Evolutionary conservation across 1,139 yeast species (phyloP).

Genomic region (Candida neerlandica): DNA sequence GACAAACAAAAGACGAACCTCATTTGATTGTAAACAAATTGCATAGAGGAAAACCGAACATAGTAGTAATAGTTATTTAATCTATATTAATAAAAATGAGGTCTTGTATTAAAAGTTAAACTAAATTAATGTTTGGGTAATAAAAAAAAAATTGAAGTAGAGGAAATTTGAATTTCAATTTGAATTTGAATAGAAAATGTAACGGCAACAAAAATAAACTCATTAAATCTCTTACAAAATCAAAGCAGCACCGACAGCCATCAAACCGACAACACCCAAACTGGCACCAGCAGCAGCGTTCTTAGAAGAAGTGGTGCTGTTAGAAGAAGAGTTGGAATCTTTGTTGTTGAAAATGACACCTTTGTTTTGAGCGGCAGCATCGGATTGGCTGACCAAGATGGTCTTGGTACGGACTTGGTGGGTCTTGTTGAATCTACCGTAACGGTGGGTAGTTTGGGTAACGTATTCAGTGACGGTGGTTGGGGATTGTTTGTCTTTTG

Average conservation of each 20-base stretch:
- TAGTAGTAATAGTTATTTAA: too few relatives aligned
- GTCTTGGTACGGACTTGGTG: conserved; percentile 30
- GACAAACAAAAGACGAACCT: too few relatives aligned
- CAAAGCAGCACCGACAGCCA: conserved; percentile 39
- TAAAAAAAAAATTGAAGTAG: too few relatives aligned
- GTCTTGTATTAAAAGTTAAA: too few relatives aligned
- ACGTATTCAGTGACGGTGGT: conserved; percentile 12
- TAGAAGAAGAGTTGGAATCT: conserved; percentile 14
- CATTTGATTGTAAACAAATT: too few relatives aligned
- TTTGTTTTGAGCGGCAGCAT: conserved; percentile 6
- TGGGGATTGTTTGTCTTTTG: conserved; percentile 10
- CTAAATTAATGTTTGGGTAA: too few relatives aligned
- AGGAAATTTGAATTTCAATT: too few relatives aligned
- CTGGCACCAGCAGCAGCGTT: conserved; percentile 25
- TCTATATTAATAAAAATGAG: too few relatives aligned
- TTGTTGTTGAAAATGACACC: conserved; percentile 14
- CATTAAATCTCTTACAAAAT: conserved; percentile 13
- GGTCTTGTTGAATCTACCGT: conserved; percentile 50
- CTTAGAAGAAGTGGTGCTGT: conserved; percentile 20
- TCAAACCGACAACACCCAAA: conserved; percentile 38
- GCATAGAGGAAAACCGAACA: too few relatives aligned
- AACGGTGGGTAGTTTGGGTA: conserved; percentile 17
- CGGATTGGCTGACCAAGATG: conserved; percentile 22
- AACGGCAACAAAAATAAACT: neutral
- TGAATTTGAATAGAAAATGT: neutral